Percentiles rank a stretch among this genome's conserved stretches.
Evolutionary conservation across 2,329 filamentous ascomycete genomes (phyloP).

Genomic region (Madurella mycetomatis): DNA sequence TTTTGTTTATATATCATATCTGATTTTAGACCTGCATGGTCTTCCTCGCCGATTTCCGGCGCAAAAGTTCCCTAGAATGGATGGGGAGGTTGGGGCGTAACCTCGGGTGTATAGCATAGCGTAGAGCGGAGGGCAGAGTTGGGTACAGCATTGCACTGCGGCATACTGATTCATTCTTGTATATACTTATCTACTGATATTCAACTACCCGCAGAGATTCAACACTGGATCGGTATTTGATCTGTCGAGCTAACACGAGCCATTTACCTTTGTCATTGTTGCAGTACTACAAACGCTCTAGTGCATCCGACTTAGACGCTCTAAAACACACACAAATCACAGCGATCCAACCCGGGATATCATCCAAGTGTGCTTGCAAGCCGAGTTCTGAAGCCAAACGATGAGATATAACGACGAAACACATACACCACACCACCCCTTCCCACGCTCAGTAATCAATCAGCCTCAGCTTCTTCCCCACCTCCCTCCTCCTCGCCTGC

Average conservation of each 20-base stretch:
- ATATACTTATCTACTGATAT: background rate
- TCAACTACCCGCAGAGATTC: background rate
- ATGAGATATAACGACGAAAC: background rate
- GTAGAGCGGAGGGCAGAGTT: no score
- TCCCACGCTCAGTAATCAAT: conserved; percentile 54
- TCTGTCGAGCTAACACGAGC: no score
- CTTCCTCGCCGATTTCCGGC: no score
- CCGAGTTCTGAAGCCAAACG: background rate
- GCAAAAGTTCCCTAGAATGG: no score
- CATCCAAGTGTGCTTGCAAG: background rate
- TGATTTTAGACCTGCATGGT: background rate
- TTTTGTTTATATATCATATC: background rate
- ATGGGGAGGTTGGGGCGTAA: no score
- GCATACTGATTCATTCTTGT: background rate
- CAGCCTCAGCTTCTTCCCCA: conserved; percentile 69
- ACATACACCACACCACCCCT: background rate
- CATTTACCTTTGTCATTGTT: background rate
- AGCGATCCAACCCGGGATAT: background rate
- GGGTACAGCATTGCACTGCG: no score
- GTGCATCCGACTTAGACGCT: background rate
- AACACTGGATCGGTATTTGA: no score
- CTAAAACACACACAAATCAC: background rate
- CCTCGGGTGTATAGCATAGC: no score
- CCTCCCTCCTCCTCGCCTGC: conserved; percentile 57
- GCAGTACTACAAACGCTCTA: background rate